Evolutionary conservation across 2,329 filamentous ascomycete genomes (phyloP).

Genomic region (Fusarium sp.): DNA sequence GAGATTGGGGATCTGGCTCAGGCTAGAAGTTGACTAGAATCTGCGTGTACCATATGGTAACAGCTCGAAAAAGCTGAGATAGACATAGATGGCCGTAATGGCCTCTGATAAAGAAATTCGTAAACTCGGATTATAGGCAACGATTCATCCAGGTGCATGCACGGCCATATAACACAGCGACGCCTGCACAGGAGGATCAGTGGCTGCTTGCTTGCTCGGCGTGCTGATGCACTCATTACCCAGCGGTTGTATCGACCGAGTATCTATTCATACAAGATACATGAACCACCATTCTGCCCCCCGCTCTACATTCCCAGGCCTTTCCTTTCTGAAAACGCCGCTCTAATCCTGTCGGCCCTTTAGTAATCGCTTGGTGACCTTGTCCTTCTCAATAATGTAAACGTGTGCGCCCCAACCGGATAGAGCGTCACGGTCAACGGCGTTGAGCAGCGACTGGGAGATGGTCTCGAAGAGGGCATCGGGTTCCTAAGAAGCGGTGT

Average conservation of each 20-base stretch:
- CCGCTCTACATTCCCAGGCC: slow-evolving; percentile 27
- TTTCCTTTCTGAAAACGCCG: slow-evolving; percentile 25
- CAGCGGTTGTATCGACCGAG: slow-evolving; percentile 40
- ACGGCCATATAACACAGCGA: neutral
- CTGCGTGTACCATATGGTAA: slow-evolving; percentile 43
- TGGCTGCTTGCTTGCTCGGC: slow-evolving; percentile 12
- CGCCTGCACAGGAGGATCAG: neutral
- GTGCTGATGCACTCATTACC: slow-evolving; percentile 44
- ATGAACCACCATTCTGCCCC: slow-evolving; percentile 33
- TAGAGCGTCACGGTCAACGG: slow-evolving; percentile 94
- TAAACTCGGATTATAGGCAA: slow-evolving; percentile 20
- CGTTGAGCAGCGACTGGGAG: slow-evolving; percentile 94
- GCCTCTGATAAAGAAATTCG: slow-evolving; percentile 25
- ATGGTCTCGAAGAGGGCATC: slow-evolving; percentile 99
- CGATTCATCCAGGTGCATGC: neutral
- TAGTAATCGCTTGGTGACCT: slow-evolving; percentile 98
- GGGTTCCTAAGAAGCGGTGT: slow-evolving; percentile 65
- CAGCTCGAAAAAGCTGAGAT: slow-evolving; percentile 29
- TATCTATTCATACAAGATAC: slow-evolving; percentile 53
- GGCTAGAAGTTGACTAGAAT: slow-evolving; percentile 46
- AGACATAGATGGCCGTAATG: slow-evolving; percentile 37
- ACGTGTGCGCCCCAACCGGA: slow-evolving; percentile 99
- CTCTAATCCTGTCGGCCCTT: slow-evolving; percentile 94
- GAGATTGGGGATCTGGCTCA: slow-evolving; percentile 28
- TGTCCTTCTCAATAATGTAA: slow-evolving; percentile 99